These are phyloP conservation scores for Planoprotostelium fungivorum DNA, from an alignment of 78 protist genomes.

Conservation along the genomic window DNA sequence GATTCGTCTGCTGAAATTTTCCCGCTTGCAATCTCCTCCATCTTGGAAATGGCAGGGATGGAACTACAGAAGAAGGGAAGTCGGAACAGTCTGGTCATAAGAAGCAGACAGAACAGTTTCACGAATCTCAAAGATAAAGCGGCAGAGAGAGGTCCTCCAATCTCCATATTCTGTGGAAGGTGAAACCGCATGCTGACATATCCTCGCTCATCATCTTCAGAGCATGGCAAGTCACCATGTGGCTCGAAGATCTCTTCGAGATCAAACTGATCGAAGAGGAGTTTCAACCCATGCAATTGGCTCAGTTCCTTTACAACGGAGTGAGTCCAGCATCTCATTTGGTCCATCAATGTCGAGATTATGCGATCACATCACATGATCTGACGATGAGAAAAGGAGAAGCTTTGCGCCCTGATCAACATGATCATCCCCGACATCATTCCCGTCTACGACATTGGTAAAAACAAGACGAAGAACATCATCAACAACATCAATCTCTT, in stretches of 20 bases:
- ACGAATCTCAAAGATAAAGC: background rate
- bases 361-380: background rate
- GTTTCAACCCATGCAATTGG: background rate
- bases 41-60: too few relatives aligned
- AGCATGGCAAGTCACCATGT: background rate
- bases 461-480: background rate
- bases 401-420: background rate
- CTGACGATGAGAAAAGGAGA: background rate
- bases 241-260: background rate
- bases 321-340: too few relatives aligned
- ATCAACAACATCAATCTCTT: background rate
- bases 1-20: too few relatives aligned
- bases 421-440: background rate
- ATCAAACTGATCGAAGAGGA: background rate
- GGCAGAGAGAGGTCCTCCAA: background rate
- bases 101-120: background rate
- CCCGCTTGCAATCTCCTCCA: too few relatives aligned
- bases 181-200: too few relatives aligned
- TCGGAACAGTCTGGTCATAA: too few relatives aligned
- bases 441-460: background rate
- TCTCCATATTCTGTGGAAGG: background rate
- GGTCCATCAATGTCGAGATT: too few relatives aligned
- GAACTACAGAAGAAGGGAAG: too few relatives aligned
- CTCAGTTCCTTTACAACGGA: background rate
- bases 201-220: background rate